A percentile compares a stretch with the other conserved stretches of the same genome.
phyloP scores from a whole-genome alignment of 2,329 filamentous ascomycete genomes.

The Rhynchosporium secalis region DNA sequence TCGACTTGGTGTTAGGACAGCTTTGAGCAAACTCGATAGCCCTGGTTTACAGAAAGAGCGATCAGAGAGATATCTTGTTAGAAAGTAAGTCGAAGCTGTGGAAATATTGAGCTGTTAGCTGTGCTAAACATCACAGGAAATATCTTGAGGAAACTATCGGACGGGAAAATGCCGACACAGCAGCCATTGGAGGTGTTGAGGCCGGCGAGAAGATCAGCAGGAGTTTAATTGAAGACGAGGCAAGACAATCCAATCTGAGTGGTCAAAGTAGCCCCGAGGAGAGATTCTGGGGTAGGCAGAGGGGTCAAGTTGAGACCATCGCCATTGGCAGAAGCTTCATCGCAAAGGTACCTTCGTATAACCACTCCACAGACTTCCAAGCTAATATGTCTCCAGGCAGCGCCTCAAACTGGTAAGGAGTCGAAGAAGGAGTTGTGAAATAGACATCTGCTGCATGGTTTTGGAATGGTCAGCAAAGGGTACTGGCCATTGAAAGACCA shows the following conservation, averaged over 20 bases:
- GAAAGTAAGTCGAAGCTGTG: constrained; percentile 61
- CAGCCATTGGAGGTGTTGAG: constrained; percentile 49
- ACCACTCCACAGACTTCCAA: background rate
- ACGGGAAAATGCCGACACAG: constrained; percentile 52
- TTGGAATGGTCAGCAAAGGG: background rate
- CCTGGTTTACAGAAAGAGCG: constrained; percentile 84
- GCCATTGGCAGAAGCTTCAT: constrained; percentile 57
- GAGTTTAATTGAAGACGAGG: constrained; percentile 64
- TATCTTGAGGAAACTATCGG: constrained; percentile 69
- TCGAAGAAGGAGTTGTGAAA: constrained; percentile 28
- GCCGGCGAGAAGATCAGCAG: constrained; percentile 64
- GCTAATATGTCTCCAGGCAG: constrained; percentile 21
- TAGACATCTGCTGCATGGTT: background rate
- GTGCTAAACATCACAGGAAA: constrained; percentile 30
- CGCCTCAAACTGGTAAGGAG: constrained; percentile 21
- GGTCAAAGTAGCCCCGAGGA: constrained; percentile 55
- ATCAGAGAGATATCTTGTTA: constrained; percentile 75
- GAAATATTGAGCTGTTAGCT: background rate
- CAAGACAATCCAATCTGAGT: constrained; percentile 50
- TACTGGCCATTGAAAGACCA: background rate
- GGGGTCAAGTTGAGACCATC: constrained; percentile 58
- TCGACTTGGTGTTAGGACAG: constrained; percentile 69
- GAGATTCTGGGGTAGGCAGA: constrained; percentile 64
- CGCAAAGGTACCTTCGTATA: constrained; percentile 43
- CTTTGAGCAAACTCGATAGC: constrained; percentile 78